Conservation (phyloP, 257 asterid species). For the Primulina tabacum region DNA sequence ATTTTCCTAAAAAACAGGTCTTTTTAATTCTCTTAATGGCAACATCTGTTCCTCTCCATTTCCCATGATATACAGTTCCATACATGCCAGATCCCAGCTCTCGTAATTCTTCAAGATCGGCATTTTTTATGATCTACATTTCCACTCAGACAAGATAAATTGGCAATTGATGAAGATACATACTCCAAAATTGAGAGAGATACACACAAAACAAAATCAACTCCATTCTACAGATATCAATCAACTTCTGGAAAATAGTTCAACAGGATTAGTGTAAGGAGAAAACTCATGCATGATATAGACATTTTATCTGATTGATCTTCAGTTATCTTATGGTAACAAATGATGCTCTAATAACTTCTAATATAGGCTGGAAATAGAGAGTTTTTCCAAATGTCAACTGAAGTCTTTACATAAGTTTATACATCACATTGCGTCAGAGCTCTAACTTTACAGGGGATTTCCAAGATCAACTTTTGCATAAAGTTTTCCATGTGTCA, state of each 20-base stretch:
- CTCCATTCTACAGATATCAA: neutral
- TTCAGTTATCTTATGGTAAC: too few species aligned
- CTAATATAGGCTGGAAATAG: too few species aligned
- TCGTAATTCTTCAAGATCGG: constrained; percentile 72
- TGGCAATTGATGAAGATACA: neutral
- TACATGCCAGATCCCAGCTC: constrained; percentile 82
- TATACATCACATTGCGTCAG: too few species aligned
- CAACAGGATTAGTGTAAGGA: neutral
- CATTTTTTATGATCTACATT: constrained; percentile 65
- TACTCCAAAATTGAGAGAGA: constrained; percentile 5
- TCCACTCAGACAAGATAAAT: constrained; percentile 16
- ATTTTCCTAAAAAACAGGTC: constrained; percentile 62
- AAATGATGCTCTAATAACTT: too few species aligned
- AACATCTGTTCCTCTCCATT: constrained; percentile 84
- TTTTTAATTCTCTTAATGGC: constrained; percentile 71
- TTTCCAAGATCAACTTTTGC: too few species aligned
- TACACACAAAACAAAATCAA: constrained; percentile 18
- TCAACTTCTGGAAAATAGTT: neutral
- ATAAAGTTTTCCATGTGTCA: too few species aligned
- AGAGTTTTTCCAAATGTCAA: too few species aligned
- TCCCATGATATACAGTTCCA: constrained; percentile 79
- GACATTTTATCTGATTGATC: too few species aligned
- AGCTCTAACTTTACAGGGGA: too few species aligned
- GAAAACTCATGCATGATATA: too few species aligned
- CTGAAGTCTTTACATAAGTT: too few species aligned